Evolutionary conservation across 345 rosid genomes (phyloP), one percentile per base, ranked within the genome.

Genomic region (Gossypium australe): DNA sequence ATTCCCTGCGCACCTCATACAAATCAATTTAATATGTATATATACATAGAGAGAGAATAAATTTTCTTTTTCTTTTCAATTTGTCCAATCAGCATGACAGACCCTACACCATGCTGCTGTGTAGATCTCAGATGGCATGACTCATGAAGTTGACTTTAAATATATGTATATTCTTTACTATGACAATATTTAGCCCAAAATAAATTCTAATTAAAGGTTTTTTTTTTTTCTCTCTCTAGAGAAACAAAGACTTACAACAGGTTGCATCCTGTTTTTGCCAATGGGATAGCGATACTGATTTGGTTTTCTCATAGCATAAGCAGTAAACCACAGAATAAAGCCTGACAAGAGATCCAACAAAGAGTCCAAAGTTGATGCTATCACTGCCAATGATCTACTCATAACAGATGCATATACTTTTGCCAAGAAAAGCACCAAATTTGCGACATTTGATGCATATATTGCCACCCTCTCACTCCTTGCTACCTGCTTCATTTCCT

Each of bases 381-480:
- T 68, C 1, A 78, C 77, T 29, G 80, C 80, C 63, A 78, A 18
- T 44, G 80, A 78, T 41, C 62, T 67, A 22, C 80, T 78, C 69
- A 45, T 58, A 13, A 78, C 47, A 2, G 77, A 73, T 6, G 80
- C 80, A 41, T 52, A 75, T 64, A 86, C 89, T 77, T 93, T 89
- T 11, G 97, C 96, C 13, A 71, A 74, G 70, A 93, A 90, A 7
- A 93, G 93, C 78, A 89, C 83, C 76, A 89, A 59, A 79, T 90
- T 90, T 9, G 90, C 85, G 24, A 64, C 73, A 63, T 90, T 93
- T 2, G 98, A 90, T 71, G 87, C 76, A 48, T 87, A 84, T 65
- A 90, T 73, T n/a, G 97, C 97, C 77, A 88, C 71, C 69, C 86
- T 89, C 79, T 89, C 97, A 11, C 87, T 80, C 78, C 69, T 92